Conservation (phyloP, 306 rosid genomes). For the Neltuma alba region DNA sequence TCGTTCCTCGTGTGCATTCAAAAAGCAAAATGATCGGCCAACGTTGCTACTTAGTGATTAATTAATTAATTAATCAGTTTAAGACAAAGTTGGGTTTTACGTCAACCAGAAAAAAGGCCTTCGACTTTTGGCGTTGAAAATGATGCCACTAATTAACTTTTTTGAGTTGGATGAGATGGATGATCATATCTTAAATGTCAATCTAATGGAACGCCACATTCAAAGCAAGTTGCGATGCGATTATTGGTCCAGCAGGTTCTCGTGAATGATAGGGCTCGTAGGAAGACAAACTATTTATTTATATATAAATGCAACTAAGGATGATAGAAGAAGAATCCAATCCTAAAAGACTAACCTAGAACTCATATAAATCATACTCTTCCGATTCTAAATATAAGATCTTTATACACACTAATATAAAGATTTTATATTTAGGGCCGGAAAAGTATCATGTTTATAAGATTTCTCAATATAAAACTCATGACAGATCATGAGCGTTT, state of each 20-base stretch:
- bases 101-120: constrained; percentile 22
- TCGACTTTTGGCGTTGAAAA: constrained; percentile 11
- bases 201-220: not conserved
- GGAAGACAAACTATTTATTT: not conserved
- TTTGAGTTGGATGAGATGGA: not conserved
- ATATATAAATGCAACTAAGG: not conserved
- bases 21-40: not conserved
- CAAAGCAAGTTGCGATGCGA: not conserved
- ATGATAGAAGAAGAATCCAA: no score
- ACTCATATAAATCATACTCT: no score
- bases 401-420: no score
- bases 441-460: no score
- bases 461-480: no score
- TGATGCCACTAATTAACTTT: not conserved
- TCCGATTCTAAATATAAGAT: no score
- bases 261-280: not conserved
- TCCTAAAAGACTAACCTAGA: no score
- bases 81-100: constrained; percentile 2
- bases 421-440: no score
- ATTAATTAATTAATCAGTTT: not conserved
- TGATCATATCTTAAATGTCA: not conserved
- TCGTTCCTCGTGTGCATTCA: constrained; percentile 42
- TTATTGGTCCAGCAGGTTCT: no score
- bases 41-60: not conserved
- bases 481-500: not conserved